These are phyloP conservation scores for Seiridium unicorne DNA, from an alignment of 2,329 filamentous ascomycete genomes.

Conservation along the genomic window DNA sequence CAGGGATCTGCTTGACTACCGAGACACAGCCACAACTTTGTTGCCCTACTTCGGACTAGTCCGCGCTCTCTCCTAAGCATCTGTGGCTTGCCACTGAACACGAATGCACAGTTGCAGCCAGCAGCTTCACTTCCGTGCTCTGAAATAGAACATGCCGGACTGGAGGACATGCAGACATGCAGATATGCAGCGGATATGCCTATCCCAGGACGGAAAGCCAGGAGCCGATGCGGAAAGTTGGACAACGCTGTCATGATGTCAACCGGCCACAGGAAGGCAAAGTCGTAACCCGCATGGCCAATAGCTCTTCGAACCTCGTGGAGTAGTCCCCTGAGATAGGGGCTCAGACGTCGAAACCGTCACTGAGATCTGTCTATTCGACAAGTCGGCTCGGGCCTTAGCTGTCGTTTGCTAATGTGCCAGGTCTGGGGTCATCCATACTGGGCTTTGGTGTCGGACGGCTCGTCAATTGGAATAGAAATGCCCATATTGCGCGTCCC, in stretches of 20 bases:
- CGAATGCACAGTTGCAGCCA: neutral
- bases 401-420: too few relatives aligned
- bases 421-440: too few relatives aligned
- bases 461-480: too few relatives aligned
- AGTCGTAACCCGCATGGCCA: neutral
- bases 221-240: neutral
- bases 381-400: too few relatives aligned
- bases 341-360: too few relatives aligned
- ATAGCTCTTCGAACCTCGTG: neutral
- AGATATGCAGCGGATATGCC: neutral
- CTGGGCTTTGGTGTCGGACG: too few relatives aligned
- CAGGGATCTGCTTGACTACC: conserved; percentile 3
- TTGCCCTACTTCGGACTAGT: neutral
- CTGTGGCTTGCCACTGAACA: conserved; percentile 4
- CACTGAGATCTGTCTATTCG: too few relatives aligned
- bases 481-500: too few relatives aligned
- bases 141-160: neutral
- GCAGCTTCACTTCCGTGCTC: neutral
- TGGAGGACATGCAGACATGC: neutral
- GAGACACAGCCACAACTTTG: conserved; percentile 2
- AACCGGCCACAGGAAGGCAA: neutral
- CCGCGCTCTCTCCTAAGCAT: neutral
- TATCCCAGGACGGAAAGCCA: neutral
- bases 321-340: too few relatives aligned
- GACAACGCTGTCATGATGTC: neutral